phyloP scores from a whole-genome alignment of 805 yeast species.

The Yarrowia divulgata region DNA sequence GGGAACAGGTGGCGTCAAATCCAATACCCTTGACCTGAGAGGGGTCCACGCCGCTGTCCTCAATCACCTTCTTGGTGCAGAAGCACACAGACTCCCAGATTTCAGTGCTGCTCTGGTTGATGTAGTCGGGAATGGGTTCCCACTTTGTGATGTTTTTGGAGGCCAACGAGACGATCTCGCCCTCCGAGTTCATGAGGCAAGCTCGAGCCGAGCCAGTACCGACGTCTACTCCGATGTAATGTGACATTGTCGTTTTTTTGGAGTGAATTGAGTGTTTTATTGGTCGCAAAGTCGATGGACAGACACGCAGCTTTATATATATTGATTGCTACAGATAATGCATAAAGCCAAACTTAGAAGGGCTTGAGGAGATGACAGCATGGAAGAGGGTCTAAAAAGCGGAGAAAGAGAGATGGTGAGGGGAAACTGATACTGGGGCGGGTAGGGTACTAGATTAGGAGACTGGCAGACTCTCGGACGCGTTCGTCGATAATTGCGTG shows the following conservation, averaged over 20 bases:
- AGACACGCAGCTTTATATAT: conserved; percentile 9
- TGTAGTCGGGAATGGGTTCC: conserved; percentile 58
- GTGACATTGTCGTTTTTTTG: conserved; percentile 6
- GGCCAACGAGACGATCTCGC: conserved; percentile 74
- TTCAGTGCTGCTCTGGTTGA: conserved; percentile 81
- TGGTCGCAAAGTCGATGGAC: neutral
- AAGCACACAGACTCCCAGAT: conserved; percentile 86
- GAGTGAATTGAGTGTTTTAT: neutral
- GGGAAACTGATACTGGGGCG: neutral
- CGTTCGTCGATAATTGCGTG: neutral
- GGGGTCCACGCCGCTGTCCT: conserved; percentile 77
- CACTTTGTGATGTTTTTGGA: conserved; percentile 77
- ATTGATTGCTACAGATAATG: conserved; percentile 31
- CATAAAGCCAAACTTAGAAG: conserved; percentile 5
- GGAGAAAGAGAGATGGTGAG: conserved; percentile 11
- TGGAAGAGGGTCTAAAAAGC: neutral
- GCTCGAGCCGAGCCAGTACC: conserved; percentile 99
- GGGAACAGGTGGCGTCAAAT: conserved; percentile 96
- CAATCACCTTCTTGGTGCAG: conserved; percentile 76
- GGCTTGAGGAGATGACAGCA: neutral
- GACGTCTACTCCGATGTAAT: conserved; percentile 86
- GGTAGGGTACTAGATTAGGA: neutral
- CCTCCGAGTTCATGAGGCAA: conserved; percentile 82
- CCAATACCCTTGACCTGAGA: conserved; percentile 82
- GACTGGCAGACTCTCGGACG: neutral